Conservation (phyloP, 2,329 filamentous ascomycete genomes). For the Chalaropsis ovoidea region DNA sequence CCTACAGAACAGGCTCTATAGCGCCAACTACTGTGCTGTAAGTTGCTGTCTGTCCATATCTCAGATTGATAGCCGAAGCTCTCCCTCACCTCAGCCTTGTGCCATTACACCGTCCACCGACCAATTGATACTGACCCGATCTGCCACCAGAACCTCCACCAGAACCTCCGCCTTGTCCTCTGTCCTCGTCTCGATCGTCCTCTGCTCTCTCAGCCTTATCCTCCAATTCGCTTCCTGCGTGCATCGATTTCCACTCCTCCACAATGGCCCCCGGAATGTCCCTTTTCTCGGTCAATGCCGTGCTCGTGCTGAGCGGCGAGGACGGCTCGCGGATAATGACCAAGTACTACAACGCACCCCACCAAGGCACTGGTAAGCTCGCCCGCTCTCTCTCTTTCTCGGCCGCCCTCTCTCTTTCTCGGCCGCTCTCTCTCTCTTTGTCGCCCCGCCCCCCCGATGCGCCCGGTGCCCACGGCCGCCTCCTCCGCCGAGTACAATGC, state of each 20-base stretch:
- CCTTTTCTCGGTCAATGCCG: constrained; percentile 65
- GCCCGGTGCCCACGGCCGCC: neutral
- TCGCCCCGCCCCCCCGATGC: neutral
- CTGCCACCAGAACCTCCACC: neutral
- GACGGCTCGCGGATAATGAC: constrained; percentile 86
- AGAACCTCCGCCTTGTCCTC: neutral
- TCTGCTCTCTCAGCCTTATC: constrained; percentile 1
- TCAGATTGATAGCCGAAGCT: constrained; percentile 6
- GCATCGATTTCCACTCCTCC: neutral
- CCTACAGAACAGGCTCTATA: too few relatives aligned
- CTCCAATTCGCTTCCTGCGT: neutral
- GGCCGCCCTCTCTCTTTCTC: neutral
- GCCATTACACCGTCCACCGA: neutral
- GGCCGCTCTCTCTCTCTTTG: neutral
- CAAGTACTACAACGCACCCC: constrained; percentile 74
- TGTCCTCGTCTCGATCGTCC: neutral
- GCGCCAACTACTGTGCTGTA: too few relatives aligned
- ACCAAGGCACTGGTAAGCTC: constrained; percentile 33
- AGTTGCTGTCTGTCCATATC: constrained; percentile 11
- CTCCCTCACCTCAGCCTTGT: constrained; percentile 3
- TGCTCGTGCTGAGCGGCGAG: constrained; percentile 70
- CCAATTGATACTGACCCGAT: neutral
- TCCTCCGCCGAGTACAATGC: constrained; percentile 30
- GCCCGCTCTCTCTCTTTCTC: constrained; percentile 16
- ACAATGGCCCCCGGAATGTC: constrained; percentile 64